Base-by-base conservation (phyloP, 2,329 filamentous ascomycete species). In the Aspergillus latus region DNA sequence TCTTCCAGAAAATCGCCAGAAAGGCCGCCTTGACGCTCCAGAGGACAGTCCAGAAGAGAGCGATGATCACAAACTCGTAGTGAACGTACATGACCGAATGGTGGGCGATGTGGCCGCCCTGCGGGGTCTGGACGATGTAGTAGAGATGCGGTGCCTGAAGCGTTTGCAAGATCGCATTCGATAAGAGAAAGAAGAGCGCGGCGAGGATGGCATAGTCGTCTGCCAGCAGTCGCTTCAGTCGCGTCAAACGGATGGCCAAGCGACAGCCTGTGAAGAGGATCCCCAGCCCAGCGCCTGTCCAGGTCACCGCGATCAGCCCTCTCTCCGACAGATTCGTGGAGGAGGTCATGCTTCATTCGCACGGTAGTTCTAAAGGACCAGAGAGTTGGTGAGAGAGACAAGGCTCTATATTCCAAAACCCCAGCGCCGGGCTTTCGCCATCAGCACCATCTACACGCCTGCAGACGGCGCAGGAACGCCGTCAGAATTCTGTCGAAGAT, bases 1-100 rank as follows among this genome's bases (percentile, higher is more conserved):
- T 59, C 2, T 52, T 55, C 62, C 62, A 65, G 36, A 63, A 64
- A 2, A 65, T 43, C 1, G 60, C 62, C 13, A 65, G 49, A 26
- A 65, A 64, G 1, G 63, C 60, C 1, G 47, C 62, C 36, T 65
- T 64, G 42, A 64, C 57, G 36, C 59, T 57, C 62, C 63, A 65
- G 4, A 65, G 43, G 1, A 65, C 54, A 1, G 60, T 57, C 62
- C 63, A 65, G 43, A 65, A 65, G n/a, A 64, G 42, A 1, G 59
- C 63, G 16, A 64, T 64, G 13, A 65, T 63, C 8, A 55, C 57
- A 26, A 65, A 65, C 39, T 59, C 56, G 26, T 60, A 60, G 13
- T 52, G 56, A 3, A 54, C 46, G 40, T 65, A 65, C 30, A 43
- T 46, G 8, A 54, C 40, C 13, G 30, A 55, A 40, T 64, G 63